phyloP scores from a whole-genome alignment of 192 early-diverging fungal genomes.

The Mortierella antarctica region DNA sequence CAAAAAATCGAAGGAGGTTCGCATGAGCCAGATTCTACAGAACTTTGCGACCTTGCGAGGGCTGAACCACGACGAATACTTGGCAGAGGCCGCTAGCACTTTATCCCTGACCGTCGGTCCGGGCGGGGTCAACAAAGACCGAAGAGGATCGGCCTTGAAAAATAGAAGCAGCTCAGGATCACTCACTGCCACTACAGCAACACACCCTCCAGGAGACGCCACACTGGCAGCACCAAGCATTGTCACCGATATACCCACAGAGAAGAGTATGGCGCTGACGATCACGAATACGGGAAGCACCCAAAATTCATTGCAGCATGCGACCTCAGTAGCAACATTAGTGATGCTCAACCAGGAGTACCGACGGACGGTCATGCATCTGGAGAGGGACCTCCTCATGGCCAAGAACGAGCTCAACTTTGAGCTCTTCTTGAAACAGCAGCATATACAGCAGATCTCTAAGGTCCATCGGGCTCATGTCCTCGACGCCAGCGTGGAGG shows the following conservation, averaged over 20 bases:
- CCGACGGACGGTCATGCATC: constrained; percentile 42
- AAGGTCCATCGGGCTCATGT: constrained; percentile 66
- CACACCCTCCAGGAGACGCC: background rate
- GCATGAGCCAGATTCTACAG: constrained; percentile 43
- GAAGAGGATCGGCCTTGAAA: background rate
- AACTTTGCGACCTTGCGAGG: constrained; percentile 39
- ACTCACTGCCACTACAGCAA: background rate
- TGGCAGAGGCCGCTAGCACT: constrained; percentile 1
- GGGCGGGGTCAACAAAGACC: background rate
- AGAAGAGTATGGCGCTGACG: background rate
- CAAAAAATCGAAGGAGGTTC: constrained; percentile 26
- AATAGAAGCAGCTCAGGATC: background rate
- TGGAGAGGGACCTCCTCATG: constrained; percentile 65
- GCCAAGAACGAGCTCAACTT: constrained; percentile 69
- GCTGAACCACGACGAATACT: constrained; percentile 33
- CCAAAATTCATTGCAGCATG: background rate
- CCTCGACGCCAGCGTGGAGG: constrained; percentile 63
- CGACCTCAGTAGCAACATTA: background rate
- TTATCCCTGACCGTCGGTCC: background rate
- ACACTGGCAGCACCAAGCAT: background rate
- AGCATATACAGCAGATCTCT: constrained; percentile 70
- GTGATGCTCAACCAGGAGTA: constrained; percentile 27
- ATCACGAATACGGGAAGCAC: background rate
- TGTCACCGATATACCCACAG: constrained; percentile 14
- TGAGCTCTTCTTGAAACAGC: constrained; percentile 70